Base-by-base conservation (phyloP, 306 rosid species). In the Leucaena leucocephala region DNA sequence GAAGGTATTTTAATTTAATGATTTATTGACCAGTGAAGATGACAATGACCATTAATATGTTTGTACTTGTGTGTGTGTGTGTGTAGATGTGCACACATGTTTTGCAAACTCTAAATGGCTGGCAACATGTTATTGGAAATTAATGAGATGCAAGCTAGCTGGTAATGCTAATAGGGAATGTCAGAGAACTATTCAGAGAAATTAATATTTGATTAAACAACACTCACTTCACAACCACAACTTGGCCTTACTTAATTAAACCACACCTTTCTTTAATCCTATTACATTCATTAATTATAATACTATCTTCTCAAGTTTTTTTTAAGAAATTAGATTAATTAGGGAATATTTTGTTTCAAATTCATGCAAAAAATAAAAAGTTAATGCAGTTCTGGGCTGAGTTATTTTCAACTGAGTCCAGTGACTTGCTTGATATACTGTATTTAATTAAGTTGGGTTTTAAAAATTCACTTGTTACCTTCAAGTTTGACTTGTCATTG, bases 61-160 rank as follows among this genome's bases (percentile, higher is more conserved):
- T 27, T 27, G 27, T 27, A 27, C 27, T 27, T 27, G 27, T 27
- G 27, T 27, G 27, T 27, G 27, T 27, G 52, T 46, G 52, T 16
- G 22, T 61, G 14, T 68, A 11, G 14, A 15, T 9, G 15, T 2
- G 6, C 12, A 55, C 11, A 6, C 35, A 67, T 76, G 59, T 52
- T n/a, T 52, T 52, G 66, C 81, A 67, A 34, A 61, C 72, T 35
- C 72, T 78, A 11, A 59, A 55, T 68, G 75, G 75, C 38, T 68
- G 81, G 68, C 81, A 68, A 52, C 46, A 17, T 43, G 39, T 45
- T 43, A 52, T 45, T 42, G 68, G 45, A 13, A 68, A 52, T 27
- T 27, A 66, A 59, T 55, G 68, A 68, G 81, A 46, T 78, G 75
- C 55, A n/a, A 70, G 76, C 52, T 22, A 21, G 76, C 71, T 62